Percentiles rank a stretch among this genome's conserved stretches.
These are phyloP conservation scores for Kodamaea hsintzibuensis DNA, from an alignment of 805 yeast species.

Conservation along the genomic window DNA sequence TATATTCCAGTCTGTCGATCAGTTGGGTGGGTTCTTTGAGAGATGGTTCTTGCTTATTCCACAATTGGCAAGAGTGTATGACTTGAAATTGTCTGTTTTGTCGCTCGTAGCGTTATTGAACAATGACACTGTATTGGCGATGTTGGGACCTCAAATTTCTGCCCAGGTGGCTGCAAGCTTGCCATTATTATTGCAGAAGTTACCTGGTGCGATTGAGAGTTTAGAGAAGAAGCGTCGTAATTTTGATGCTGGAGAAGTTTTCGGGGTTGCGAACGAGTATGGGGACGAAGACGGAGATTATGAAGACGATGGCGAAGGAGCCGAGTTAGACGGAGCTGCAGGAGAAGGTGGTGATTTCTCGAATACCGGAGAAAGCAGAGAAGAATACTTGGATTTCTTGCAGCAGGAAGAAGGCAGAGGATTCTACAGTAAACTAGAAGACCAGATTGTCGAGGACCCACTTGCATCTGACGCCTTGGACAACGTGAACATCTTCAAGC, in stretches of 20 bases:
- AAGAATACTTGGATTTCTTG: constrained; percentile 50
- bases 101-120: constrained; percentile 56
- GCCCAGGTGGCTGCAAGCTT: constrained; percentile 50
- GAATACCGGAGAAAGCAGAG: constrained; percentile 19
- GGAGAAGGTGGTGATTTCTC: constrained; percentile 20
- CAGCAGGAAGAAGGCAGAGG: constrained; percentile 45
- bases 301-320: constrained; percentile 19
- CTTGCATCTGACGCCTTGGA: constrained; percentile 65
- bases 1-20: constrained; percentile 45
- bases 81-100: constrained; percentile 71
- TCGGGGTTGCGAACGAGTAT: constrained; percentile 11
- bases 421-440: constrained; percentile 17
- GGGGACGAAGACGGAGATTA: constrained; percentile 21
- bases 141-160: constrained; percentile 18
- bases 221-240: constrained; percentile 64
- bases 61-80: constrained; percentile 68
- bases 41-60: constrained; percentile 66
- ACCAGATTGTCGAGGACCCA: constrained; percentile 22
- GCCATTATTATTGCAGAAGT: constrained; percentile 51
- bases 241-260: constrained; percentile 39
- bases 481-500: constrained; percentile 64
- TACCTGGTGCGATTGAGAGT: constrained; percentile 71
- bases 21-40: constrained; percentile 52
- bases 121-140: constrained; percentile 18
- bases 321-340: constrained; percentile 17